Percentiles rank a stretch among this genome's conserved stretches.
phyloP scores from a whole-genome alignment of 2,329 filamentous ascomycete genomes.

The Paecilomyces sp. region DNA sequence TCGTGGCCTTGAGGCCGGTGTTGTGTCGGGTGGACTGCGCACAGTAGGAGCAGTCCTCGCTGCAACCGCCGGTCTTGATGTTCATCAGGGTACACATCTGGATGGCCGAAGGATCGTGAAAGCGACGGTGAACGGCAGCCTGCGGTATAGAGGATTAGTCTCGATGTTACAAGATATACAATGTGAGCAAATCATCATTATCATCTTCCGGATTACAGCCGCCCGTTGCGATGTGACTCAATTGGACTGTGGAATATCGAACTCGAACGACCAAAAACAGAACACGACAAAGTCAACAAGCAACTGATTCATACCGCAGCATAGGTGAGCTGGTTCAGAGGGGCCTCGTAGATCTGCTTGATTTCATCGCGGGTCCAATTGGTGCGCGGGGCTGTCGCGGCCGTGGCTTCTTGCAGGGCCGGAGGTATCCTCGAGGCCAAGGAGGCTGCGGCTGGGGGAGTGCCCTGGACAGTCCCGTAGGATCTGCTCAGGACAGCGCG shows the following conservation, averaged over 20 bases:
- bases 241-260: constrained; percentile 8
- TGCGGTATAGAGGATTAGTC: constrained; percentile 28
- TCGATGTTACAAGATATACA: not conserved
- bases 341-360: constrained; percentile 70
- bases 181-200: not conserved
- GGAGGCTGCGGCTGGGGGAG: constrained; percentile 21
- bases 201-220: not conserved
- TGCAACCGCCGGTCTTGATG: constrained; percentile 91
- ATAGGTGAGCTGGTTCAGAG: constrained; percentile 70
- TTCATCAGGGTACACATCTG: constrained; percentile 95
- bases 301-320: constrained; percentile 53
- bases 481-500: constrained; percentile 21
- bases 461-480: constrained; percentile 34
- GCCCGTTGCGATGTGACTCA: not conserved
- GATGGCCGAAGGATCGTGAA: constrained; percentile 75
- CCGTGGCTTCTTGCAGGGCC: constrained; percentile 28
- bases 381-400: constrained; percentile 49
- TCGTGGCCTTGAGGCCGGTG: constrained; percentile 67
- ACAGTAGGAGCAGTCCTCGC: constrained; percentile 88
- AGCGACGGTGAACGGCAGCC: constrained; percentile 72
- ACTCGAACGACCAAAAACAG: constrained; percentile 16
- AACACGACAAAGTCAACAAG: constrained; percentile 1
- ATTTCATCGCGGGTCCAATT: constrained; percentile 81
- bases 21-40: constrained; percentile 73
- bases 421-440: constrained; percentile 22